phyloP scores from a whole-genome alignment of 2,329 filamentous ascomycete genomes.

The Verticillium tricorpus region DNA sequence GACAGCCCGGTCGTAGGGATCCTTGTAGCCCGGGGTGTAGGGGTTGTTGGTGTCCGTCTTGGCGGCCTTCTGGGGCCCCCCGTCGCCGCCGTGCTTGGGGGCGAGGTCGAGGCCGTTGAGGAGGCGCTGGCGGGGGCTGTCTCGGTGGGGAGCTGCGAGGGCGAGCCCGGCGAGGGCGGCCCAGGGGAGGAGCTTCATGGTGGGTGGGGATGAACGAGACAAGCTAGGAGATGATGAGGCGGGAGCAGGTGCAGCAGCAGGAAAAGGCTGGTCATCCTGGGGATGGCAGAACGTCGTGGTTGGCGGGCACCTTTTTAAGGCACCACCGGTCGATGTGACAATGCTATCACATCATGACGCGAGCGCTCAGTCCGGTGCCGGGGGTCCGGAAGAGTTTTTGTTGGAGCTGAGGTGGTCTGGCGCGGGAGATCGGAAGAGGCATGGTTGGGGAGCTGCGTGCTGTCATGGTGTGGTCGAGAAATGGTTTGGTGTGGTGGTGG shows the following conservation, averaged over 20 bases:
- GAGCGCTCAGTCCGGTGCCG: not conserved
- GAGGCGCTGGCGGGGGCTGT: conserved; percentile 52
- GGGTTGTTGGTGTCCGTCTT: conserved; percentile 28
- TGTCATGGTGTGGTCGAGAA: not conserved
- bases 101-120: conserved; percentile 44
- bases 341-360: not conserved
- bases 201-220: not conserved
- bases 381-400: not conserved
- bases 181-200: conserved; percentile 8
- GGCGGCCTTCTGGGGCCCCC: conserved; percentile 7
- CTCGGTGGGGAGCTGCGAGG: conserved; percentile 22
- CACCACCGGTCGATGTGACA: not conserved
- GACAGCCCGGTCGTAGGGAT: conserved; percentile 59
- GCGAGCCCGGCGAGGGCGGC: conserved; percentile 8
- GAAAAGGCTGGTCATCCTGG: too few species aligned
- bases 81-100: conserved; percentile 32
- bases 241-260: too few species aligned
- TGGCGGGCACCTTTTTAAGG: too few species aligned
- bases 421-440: not conserved
- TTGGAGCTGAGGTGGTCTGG: not conserved
- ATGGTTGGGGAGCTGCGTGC: not conserved
- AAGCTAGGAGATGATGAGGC: not conserved
- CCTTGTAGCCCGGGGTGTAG: conserved; percentile 55
- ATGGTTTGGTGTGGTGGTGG: not conserved
- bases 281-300: too few species aligned